Percentiles rank a stretch among this genome's conserved stretches.
phyloP scores from a whole-genome alignment of 2,329 filamentous ascomycete species.

The Bipolaris sorokiniana region DNA sequence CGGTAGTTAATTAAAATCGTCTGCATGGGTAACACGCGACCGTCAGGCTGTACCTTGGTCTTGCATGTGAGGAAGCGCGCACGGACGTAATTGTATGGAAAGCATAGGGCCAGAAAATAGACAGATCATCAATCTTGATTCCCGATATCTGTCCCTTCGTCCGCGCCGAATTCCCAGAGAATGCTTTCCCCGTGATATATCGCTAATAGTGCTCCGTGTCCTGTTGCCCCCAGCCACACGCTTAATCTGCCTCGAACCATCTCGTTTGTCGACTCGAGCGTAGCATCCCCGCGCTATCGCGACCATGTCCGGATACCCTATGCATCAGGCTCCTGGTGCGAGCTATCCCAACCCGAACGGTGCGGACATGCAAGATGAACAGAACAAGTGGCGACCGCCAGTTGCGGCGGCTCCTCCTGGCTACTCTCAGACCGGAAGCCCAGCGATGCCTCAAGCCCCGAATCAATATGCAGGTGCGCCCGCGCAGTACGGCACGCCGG shows the following conservation, averaged over 20 bases:
- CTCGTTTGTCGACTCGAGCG: slow-evolving; percentile 19
- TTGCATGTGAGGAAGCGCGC: slow-evolving; percentile 28
- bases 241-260: slow-evolving; percentile 23
- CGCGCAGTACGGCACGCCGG: slow-evolving; percentile 34
- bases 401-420: slow-evolving; percentile 53
- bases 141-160: slow-evolving; percentile 13
- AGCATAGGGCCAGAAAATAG: slow-evolving; percentile 33
- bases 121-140: slow-evolving; percentile 42
- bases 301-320: slow-evolving; percentile 47
- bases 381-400: slow-evolving; percentile 48
- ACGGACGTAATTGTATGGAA: slow-evolving; percentile 25
- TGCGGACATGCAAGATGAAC: slow-evolving; percentile 36
- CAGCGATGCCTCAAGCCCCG: slow-evolving; percentile 34
- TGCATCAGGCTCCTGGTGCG: slow-evolving; percentile 47
- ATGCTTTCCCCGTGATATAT: slow-evolving; percentile 31
- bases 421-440: slow-evolving; percentile 52
- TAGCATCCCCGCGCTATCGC: slow-evolving; percentile 32
- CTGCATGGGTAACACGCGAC: slow-evolving; percentile 10
- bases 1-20: neutral
- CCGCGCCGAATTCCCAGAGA: slow-evolving; percentile 15
- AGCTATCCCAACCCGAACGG: slow-evolving; percentile 40
- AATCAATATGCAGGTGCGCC: slow-evolving; percentile 42
- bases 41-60: slow-evolving; percentile 19
- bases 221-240: slow-evolving; percentile 18
- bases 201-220: slow-evolving; percentile 18